These are phyloP conservation scores for Pseudogymnoascus sp. DNA, from an alignment of 2,329 filamentous ascomycete species.

Conservation along the genomic window DNA sequence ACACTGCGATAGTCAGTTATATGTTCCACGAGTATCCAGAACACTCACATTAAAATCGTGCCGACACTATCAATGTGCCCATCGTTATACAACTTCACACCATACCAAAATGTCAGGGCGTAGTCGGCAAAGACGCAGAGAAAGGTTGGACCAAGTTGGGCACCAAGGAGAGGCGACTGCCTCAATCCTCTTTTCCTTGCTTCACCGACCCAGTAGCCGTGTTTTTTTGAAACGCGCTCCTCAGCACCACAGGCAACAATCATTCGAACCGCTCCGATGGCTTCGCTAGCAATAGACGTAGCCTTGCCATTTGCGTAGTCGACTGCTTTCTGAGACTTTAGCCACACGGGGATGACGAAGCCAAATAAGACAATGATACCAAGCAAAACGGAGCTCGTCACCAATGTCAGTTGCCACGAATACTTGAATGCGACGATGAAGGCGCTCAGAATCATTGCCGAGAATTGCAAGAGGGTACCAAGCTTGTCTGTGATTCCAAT, in stretches of 20 bases:
- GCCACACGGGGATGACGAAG: slow-evolving; percentile 46
- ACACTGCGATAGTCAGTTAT: slow-evolving; percentile 12
- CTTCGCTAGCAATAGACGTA: slow-evolving; percentile 53
- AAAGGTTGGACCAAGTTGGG: slow-evolving; percentile 45
- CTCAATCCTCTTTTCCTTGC: slow-evolving; percentile 43
- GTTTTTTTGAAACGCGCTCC: slow-evolving; percentile 44
- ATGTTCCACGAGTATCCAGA: background rate
- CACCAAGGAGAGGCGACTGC: slow-evolving; percentile 43
- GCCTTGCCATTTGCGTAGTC: slow-evolving; percentile 48
- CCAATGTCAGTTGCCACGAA: slow-evolving; percentile 53
- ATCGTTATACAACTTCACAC: slow-evolving; percentile 43
- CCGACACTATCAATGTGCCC: slow-evolving; percentile 42
- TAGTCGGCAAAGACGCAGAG: slow-evolving; percentile 39
- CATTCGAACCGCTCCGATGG: slow-evolving; percentile 53
- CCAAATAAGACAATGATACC: slow-evolving; percentile 46
- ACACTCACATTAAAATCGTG: slow-evolving; percentile 47
- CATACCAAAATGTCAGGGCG: slow-evolving; percentile 57
- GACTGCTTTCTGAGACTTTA: slow-evolving; percentile 43
- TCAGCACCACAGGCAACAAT: slow-evolving; percentile 57
- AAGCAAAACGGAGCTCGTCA: slow-evolving; percentile 49
- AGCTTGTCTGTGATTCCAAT: slow-evolving; percentile 59
- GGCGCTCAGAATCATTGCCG: slow-evolving; percentile 44
- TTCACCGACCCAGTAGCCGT: slow-evolving; percentile 48
- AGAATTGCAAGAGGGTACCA: slow-evolving; percentile 50
- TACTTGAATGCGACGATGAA: slow-evolving; percentile 49